Base-by-base conservation (phyloP, 1,139 yeast genomes). In the Magnusiomyces clavatus region DNA sequence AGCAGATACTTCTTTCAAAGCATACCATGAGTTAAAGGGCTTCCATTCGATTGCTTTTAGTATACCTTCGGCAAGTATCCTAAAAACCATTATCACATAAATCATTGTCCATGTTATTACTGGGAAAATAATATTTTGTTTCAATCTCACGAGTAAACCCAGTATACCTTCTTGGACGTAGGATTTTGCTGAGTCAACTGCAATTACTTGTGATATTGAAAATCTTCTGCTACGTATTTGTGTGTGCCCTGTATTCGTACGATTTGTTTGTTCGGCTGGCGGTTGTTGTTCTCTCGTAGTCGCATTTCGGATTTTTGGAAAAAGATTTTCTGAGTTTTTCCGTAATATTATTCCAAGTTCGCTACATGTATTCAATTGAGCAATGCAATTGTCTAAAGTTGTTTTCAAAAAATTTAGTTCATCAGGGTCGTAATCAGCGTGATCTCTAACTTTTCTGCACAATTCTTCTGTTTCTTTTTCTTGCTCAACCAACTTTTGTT, bases 1-100 rank as follows among this genome's bases (percentile, higher is more conserved):
- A 5, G 85, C 83, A 8, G 89, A 83, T 0, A 75, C 53, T 38
- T 72, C 77, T 43, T 75, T 71, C 43, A 76, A 63, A 5, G 69
- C 67, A 16, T 66, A 61, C 37, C 63, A 47, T 6, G 56, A 51
- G 11, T 62, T 59, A 1, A 63, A 54, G 1, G 66, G 54, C 40
- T 62, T 63, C 57, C 63, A 64, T 54, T 77, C 77, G 36, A 77
- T 60, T 1, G 76, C 50, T 3, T 54, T 47, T 8, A 77, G 66
- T 1, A 74, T 54, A 2, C 61, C 61, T 42, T 74, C 73, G 8
- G 76, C 69, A 3, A 60, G 16, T 6, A 59, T 52, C 10, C 69
- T 56, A 10, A 61, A 52, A 2, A 56, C 39, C 47, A 65, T 36
- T 13, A 63, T 49, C 5, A 52, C 36, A n/a, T 57, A 56, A 3